Base-by-base conservation (phyloP, 176 grass and related monocot species). In the Calamus simplicifolius region DNA sequence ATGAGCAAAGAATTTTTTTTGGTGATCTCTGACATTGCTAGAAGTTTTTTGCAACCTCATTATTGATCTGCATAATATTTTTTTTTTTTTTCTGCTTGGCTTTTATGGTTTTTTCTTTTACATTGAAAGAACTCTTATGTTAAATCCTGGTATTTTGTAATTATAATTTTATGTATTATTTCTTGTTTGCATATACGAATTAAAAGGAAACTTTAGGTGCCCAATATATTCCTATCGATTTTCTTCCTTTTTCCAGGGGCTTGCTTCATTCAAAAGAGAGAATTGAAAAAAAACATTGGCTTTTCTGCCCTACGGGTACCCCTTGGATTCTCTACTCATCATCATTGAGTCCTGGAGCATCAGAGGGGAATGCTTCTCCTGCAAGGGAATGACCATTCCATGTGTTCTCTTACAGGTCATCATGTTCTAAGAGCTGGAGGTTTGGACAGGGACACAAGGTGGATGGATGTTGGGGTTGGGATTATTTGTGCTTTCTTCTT, bases 401-500 rank as follows among this genome's bases (percentile, higher is more conserved):
- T 60, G 49, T 91, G 86, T 52, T n/a, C 77, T 58, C 75, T 75
- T 50, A 97, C 81, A 0, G 84, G 87, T 0, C 66, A 17, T 2
- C 84, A 91, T 43, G 87, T 97, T 67, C 70, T 97, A 53, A 75
- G 76, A 66, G 75, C 65, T 8, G 85, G 87, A 76, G 83, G 86
- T 5, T 51, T 97, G 29, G 72, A 88, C 19, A 69, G 85, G 66
- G 74, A 78, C 51, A 82, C 85, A 69, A 88, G 55, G 58, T 91
- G 84, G 87, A 70, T 80, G 30, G 74, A 91, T 43, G 71, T 91
- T 4, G 81, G 83, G 13, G 71, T 91, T 4, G 81, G 83, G 13
- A 67, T 97, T 73, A 97, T 97, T 84, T 58, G 85, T 3, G 81
- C 68, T 0, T 97, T 97, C 81, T 97, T 97, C 84, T 61, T 97